Evolutionary conservation across 1,139 yeast genomes (phyloP).

Genomic region (Yamadazyma oceani): DNA sequence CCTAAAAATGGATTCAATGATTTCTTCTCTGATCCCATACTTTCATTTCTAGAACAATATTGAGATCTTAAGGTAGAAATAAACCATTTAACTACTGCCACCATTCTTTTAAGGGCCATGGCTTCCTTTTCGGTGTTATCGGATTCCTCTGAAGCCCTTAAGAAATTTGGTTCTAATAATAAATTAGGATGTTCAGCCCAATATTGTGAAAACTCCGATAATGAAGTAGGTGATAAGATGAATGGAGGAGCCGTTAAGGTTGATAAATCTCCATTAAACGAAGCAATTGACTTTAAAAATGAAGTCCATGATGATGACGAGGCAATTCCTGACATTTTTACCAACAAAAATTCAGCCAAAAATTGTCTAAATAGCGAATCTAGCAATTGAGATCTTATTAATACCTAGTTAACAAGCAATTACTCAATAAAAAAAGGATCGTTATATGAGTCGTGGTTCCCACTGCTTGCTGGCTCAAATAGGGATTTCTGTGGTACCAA

Average conservation of each 20-base stretch:
- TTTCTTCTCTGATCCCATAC: constrained; percentile 90
- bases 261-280: constrained; percentile 92
- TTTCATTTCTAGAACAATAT: constrained; percentile 88
- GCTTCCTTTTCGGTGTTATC: constrained; percentile 47
- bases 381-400: no score
- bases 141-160: constrained; percentile 35
- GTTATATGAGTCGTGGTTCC: no score
- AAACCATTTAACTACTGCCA: constrained; percentile 88
- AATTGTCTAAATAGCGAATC: no score
- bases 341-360: no score
- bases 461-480: no score
- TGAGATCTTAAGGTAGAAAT: constrained; percentile 89
- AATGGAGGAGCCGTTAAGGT: constrained; percentile 98
- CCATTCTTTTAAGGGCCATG: constrained; percentile 57
- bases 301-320: constrained; percentile 71
- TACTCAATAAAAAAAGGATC: background rate
- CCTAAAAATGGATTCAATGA: constrained; percentile 95
- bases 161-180: constrained; percentile 65
- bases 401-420: no score
- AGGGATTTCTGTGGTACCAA: no score
- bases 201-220: constrained; percentile 87
- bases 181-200: constrained; percentile 92
- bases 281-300: constrained; percentile 85
- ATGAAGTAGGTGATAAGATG: constrained; percentile 85
- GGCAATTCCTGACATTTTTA: constrained; percentile 24